These are phyloP conservation scores for Psilocybe cubensis DNA, from an alignment of 768 basidiomycete species.

Conservation along the genomic window DNA sequence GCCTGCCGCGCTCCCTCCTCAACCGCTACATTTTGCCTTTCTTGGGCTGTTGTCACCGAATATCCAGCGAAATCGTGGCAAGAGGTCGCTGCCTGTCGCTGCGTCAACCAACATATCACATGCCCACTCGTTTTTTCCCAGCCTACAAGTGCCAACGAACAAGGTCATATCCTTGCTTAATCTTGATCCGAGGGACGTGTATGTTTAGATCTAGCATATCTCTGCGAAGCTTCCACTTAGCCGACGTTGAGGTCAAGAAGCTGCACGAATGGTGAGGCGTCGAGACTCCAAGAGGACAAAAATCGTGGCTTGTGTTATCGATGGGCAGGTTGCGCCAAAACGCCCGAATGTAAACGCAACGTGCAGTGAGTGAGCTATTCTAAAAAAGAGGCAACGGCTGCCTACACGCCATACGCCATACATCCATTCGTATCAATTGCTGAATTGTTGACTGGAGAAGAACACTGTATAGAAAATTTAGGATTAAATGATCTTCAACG, in stretches of 20 bases:
- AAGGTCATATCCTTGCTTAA: slow-evolving; percentile 1
- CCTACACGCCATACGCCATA: too few species aligned
- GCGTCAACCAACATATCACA: slow-evolving; percentile 14
- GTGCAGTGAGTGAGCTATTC: too few species aligned
- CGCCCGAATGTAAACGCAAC: too few species aligned
- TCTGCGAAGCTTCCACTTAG: neutral
- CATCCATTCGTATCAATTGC: too few species aligned
- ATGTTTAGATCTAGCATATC: neutral
- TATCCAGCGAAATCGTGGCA: slow-evolving; percentile 24
- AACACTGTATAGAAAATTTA: too few species aligned
- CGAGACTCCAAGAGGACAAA: neutral
- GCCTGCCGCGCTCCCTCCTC: slow-evolving; percentile 8
- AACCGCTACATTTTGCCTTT: slow-evolving; percentile 10
- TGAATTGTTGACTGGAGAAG: too few species aligned
- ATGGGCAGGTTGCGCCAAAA: too few species aligned
- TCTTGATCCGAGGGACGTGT: slow-evolving; percentile 12
- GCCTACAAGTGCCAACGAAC: neutral
- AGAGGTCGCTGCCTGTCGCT: too few species aligned
- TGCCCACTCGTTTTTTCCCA: slow-evolving; percentile 1
- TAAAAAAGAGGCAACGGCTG: too few species aligned
- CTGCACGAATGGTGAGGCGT: neutral
- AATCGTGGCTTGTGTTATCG: neutral
- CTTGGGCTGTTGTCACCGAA: slow-evolving; percentile 13
- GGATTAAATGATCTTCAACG: too few species aligned
- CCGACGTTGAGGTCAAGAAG: neutral